A percentile compares a stretch with the other conserved stretches of the same genome.
Evolutionary conservation across 2,329 filamentous ascomycete species (phyloP).

Genomic region (Trichophyton mentagrophytes): DNA sequence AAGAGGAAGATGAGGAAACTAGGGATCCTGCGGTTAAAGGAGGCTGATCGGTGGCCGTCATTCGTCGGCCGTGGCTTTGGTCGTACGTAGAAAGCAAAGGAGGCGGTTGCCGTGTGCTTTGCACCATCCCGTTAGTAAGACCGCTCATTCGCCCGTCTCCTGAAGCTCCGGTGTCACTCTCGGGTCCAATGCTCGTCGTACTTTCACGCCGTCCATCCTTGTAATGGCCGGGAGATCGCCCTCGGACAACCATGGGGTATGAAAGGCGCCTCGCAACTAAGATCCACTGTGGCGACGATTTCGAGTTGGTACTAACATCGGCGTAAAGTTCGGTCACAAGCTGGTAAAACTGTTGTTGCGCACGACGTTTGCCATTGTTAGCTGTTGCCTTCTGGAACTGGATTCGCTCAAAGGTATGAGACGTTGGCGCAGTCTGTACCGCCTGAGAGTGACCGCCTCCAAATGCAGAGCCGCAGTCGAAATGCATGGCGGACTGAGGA

Average conservation of each 20-base stretch:
- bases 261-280: constrained; percentile 62
- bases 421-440: constrained; percentile 23
- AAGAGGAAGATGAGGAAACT: constrained; percentile 29
- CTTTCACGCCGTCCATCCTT: constrained; percentile 57
- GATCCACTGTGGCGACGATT: constrained; percentile 44
- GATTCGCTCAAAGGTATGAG: constrained; percentile 70
- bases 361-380: constrained; percentile 82
- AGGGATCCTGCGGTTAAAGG: constrained; percentile 28
- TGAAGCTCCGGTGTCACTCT: constrained; percentile 43
- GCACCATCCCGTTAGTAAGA: constrained; percentile 22
- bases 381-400: constrained; percentile 91
- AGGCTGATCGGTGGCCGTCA: constrained; percentile 25
- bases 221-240: constrained; percentile 69
- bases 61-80: constrained; percentile 24
- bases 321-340: constrained; percentile 75
- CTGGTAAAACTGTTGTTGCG: constrained; percentile 85
- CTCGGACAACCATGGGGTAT: constrained; percentile 74
- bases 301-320: constrained; percentile 42
- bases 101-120: constrained; percentile 22
- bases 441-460: constrained; percentile 21
- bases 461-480: constrained; percentile 26
- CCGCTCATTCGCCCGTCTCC: constrained; percentile 22
- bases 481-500: constrained; percentile 18
- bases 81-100: constrained; percentile 25
- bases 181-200: constrained; percentile 57